Conservation (phyloP, 805 yeast genomes). For the Kodamaea lidongshanica region DNA sequence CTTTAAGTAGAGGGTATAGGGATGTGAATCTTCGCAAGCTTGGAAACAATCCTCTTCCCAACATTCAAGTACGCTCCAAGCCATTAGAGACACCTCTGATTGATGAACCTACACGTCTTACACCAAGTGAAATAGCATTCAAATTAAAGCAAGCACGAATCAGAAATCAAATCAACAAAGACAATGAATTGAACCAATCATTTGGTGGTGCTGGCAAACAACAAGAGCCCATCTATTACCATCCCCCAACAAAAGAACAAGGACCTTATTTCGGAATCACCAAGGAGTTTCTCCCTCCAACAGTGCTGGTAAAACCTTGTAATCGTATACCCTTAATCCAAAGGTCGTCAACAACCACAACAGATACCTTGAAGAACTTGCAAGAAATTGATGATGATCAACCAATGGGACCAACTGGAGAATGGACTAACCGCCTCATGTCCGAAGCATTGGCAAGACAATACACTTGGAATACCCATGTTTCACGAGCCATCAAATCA, state of each 20-base stretch:
- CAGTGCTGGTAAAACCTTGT: constrained; percentile 2
- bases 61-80: constrained; percentile 6
- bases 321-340: constrained; percentile 3
- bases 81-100: neutral
- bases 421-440: constrained; percentile 40
- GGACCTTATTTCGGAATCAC: constrained; percentile 22
- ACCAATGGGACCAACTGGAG: constrained; percentile 13
- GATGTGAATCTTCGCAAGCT: constrained; percentile 11
- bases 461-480: no score
- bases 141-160: constrained; percentile 3
- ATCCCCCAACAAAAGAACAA: constrained; percentile 23
- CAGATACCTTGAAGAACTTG: constrained; percentile 1
- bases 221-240: constrained; percentile 22
- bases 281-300: constrained; percentile 20
- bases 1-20: no score
- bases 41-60: constrained; percentile 8
- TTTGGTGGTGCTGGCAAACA: constrained; percentile 7
- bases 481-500: no score
- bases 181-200: constrained; percentile 1
- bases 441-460: constrained; percentile 41
- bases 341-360: neutral
- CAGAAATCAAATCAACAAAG: constrained; percentile 1
- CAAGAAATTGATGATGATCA: constrained; percentile 4
- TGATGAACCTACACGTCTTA: neutral
- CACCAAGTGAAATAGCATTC: constrained; percentile 6